phyloP scores from a whole-genome alignment of 1,139 yeast species.

The Scheffersomyces titani region DNA sequence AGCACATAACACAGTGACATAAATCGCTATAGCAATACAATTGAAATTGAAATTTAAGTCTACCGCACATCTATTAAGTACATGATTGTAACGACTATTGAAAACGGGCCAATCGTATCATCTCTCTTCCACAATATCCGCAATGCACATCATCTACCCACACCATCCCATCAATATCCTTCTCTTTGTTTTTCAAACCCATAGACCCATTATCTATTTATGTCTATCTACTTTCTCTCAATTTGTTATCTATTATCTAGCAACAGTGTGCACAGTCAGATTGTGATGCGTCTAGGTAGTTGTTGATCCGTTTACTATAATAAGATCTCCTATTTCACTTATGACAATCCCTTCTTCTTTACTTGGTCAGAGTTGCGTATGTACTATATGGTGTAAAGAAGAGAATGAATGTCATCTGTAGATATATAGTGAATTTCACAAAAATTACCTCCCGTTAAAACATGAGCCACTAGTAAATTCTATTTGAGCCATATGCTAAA shows the following conservation, averaged over 20 bases:
- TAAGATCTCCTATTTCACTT: too few species aligned
- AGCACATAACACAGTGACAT: background rate
- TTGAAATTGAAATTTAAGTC: background rate
- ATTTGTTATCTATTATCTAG: background rate
- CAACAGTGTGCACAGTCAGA: too few species aligned
- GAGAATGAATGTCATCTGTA: too few species aligned
- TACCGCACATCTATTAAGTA: background rate
- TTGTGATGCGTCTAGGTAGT: too few species aligned
- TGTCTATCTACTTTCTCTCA: background rate
- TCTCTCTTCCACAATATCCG: background rate
- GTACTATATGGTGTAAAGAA: too few species aligned
- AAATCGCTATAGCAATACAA: background rate
- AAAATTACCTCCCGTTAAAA: too few species aligned
- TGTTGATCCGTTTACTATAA: too few species aligned
- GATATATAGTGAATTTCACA: too few species aligned
- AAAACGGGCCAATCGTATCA: background rate
- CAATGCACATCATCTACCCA: background rate
- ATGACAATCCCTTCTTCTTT: too few species aligned
- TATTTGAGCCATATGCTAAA: too few species aligned
- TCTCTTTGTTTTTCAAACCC: background rate
- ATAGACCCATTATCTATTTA: background rate
- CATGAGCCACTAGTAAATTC: too few species aligned
- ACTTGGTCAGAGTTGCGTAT: too few species aligned
- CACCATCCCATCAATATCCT: background rate
- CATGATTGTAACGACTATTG: background rate